phyloP scores from a whole-genome alignment of 176 grass and related monocot genomes.

The Oryza coarctata region DNA sequence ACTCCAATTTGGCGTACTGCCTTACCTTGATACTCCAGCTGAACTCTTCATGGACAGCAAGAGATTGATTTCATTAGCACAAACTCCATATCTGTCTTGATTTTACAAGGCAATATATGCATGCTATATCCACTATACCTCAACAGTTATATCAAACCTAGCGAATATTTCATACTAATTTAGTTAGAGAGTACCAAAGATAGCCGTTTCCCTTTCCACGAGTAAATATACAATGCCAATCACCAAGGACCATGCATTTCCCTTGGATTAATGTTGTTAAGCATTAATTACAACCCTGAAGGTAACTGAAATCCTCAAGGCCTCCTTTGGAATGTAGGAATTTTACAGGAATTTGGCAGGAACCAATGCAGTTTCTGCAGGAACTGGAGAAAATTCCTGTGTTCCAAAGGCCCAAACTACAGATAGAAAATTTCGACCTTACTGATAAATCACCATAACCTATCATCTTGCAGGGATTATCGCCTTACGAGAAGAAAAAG shows the following conservation, averaged over 20 bases:
- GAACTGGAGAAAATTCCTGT: neutral
- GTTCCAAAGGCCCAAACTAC: neutral
- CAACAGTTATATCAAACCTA: neutral
- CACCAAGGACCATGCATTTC: neutral
- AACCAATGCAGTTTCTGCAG: neutral
- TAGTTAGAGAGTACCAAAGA: neutral
- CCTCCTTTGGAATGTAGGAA: neutral
- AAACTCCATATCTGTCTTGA: conserved; percentile 4
- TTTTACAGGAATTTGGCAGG: neutral
- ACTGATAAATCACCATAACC: conserved; percentile 23
- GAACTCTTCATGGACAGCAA: too few species aligned
- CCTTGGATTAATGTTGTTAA: conserved; percentile 3
- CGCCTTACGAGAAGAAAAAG: conserved; percentile 98
- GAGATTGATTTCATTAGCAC: neutral
- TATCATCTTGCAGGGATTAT: conserved; percentile 70
- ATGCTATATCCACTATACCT: conserved; percentile 1
- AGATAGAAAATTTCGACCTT: neutral
- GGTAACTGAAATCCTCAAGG: neutral
- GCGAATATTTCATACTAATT: neutral
- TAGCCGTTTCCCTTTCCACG: neutral
- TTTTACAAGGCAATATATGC: neutral
- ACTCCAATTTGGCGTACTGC: neutral
- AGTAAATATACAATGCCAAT: conserved; percentile 8
- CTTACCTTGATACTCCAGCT: too few species aligned
- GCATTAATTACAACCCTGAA: neutral